phyloP scores from a whole-genome alignment of 345 rosid species.

The Lepidium sativum region DNA sequence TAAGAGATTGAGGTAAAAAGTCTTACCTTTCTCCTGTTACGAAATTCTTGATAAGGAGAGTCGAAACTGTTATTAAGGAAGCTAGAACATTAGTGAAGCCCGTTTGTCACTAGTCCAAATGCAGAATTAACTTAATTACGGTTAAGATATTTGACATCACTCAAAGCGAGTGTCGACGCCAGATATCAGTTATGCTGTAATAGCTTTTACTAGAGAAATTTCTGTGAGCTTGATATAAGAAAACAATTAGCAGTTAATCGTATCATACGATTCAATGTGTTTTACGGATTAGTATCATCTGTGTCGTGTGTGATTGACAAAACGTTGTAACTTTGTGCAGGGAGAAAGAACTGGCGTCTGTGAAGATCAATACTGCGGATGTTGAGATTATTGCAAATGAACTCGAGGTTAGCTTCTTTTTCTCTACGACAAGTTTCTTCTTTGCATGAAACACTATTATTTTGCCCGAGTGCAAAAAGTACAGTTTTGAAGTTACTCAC shows the following conservation, averaged over 20 bases:
- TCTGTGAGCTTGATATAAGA: background rate
- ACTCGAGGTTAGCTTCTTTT: constrained; percentile 57
- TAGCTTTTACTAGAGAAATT: background rate
- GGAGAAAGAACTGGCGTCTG: constrained; percentile 96
- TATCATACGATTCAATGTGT: background rate
- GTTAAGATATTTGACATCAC: background rate
- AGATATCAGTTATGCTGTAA: background rate
- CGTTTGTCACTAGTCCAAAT: background rate
- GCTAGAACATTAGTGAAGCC: background rate
- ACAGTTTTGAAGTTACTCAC: constrained; percentile 6
- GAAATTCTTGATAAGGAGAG: background rate
- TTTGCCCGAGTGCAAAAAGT: background rate
- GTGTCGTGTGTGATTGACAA: background rate
- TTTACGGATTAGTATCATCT: background rate
- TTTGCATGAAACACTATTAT: background rate
- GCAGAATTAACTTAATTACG: background rate
- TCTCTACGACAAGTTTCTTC: background rate
- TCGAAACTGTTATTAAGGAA: background rate
- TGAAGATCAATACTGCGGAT: constrained; percentile 88
- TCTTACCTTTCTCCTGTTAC: background rate
- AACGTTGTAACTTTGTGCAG: constrained; percentile 23
- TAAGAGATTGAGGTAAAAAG: constrained; percentile 63
- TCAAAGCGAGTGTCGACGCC: background rate
- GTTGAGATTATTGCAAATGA: constrained; percentile 85
- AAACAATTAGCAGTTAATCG: background rate